A percentile compares a stretch with the other conserved stretches of the same genome.
phyloP scores from a whole-genome alignment of 176 grass and related monocot species.

The Cenchrus fungigraminus region DNA sequence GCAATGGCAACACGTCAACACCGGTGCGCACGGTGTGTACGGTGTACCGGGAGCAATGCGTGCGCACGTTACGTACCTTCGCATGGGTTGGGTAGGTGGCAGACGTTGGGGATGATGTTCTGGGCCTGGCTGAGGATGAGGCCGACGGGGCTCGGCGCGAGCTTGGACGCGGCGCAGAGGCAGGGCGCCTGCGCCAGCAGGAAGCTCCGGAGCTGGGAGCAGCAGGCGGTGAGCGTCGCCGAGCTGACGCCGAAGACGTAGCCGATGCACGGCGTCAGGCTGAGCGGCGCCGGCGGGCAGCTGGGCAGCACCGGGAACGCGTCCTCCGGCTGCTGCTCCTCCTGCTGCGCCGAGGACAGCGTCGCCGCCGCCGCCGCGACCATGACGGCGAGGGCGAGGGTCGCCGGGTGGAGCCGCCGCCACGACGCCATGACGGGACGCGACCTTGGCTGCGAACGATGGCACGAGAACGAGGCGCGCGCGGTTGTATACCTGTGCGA shows the following conservation, averaged over 20 bases:
- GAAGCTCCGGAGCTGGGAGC: slow-evolving; percentile 56
- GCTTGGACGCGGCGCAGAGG: slow-evolving; percentile 63
- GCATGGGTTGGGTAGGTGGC: slow-evolving; percentile 78
- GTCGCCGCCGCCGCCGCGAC: background rate
- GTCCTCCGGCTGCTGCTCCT: background rate
- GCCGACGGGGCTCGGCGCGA: slow-evolving; percentile 53
- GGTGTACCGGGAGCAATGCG: background rate
- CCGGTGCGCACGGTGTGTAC: background rate
- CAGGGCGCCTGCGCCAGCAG: slow-evolving; percentile 64
- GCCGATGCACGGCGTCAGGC: slow-evolving; percentile 74
- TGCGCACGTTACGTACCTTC: slow-evolving; percentile 37
- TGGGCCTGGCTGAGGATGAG: slow-evolving; percentile 72
- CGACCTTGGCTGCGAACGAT: background rate
- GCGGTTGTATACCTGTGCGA: no score
- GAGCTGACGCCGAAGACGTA: slow-evolving; percentile 63
- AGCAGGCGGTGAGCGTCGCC: slow-evolving; percentile 62
- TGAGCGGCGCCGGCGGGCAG: slow-evolving; percentile 51
- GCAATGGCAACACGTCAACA: background rate
- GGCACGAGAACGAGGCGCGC: background rate
- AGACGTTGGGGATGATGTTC: slow-evolving; percentile 71
- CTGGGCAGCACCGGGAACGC: slow-evolving; percentile 34
- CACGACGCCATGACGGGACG: slow-evolving; percentile 40
- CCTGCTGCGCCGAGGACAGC: slow-evolving; percentile 40
- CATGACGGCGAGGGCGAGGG: background rate
- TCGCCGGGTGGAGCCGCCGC: background rate